phyloP scores from a whole-genome alignment of 2,329 filamentous ascomycete species.

The Alternaria infectoria region DNA sequence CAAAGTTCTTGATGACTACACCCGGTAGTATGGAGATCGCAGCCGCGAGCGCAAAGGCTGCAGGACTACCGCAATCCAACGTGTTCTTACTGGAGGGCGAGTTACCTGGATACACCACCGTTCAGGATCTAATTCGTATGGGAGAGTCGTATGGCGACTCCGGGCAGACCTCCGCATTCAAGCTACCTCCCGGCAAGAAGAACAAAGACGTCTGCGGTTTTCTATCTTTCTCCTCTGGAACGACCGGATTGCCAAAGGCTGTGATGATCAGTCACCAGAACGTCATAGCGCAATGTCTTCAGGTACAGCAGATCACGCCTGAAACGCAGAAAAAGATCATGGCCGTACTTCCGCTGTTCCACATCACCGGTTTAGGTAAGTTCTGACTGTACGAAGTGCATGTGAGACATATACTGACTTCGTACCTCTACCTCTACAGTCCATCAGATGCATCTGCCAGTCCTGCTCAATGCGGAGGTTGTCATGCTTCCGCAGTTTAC shows the following conservation, averaged over 20 bases:
- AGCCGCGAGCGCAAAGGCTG: slow-evolving; percentile 59
- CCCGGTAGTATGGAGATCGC: slow-evolving; percentile 63
- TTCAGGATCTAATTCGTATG: slow-evolving; percentile 54
- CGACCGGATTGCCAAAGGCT: slow-evolving; percentile 48
- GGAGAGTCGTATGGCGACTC: slow-evolving; percentile 51
- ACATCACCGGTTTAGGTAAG: slow-evolving; percentile 41
- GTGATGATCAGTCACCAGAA: slow-evolving; percentile 48
- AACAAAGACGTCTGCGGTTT: slow-evolving; percentile 64
- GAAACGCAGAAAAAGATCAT: slow-evolving; percentile 50
- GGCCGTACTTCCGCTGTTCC: slow-evolving; percentile 43
- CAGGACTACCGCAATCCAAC: slow-evolving; percentile 59
- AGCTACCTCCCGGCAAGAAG: slow-evolving; percentile 59
- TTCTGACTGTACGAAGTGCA: background rate
- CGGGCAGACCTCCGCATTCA: slow-evolving; percentile 57
- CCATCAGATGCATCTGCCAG: slow-evolving; percentile 64
- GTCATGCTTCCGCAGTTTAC: slow-evolving; percentile 69
- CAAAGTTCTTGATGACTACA: slow-evolving; percentile 65
- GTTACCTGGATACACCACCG: slow-evolving; percentile 57
- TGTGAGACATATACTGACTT: background rate
- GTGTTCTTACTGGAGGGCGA: slow-evolving; percentile 65
- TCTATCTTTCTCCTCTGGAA: slow-evolving; percentile 48
- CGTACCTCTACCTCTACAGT: slow-evolving; percentile 6
- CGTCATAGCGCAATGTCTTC: slow-evolving; percentile 64
- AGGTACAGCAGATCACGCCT: slow-evolving; percentile 53
- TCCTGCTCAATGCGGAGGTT: slow-evolving; percentile 69